phyloP scores from a whole-genome alignment of 2,329 filamentous ascomycete genomes.

The Ceratocystis ficicola region DNA sequence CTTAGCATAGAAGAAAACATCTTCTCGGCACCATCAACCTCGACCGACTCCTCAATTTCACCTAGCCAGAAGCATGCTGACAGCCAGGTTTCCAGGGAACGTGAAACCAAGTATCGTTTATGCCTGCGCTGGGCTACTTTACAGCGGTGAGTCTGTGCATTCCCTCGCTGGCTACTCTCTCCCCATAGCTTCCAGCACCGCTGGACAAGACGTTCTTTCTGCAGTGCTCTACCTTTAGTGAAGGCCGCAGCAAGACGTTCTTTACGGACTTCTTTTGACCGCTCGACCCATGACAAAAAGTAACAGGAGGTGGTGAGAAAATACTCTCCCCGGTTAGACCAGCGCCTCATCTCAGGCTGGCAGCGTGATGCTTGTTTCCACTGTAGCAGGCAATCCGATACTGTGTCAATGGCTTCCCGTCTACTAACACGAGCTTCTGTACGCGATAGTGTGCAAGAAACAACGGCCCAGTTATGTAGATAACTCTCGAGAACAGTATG shows the following conservation, averaged over 20 bases:
- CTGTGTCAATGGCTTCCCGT: constrained; percentile 9
- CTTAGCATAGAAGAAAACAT: constrained; percentile 11
- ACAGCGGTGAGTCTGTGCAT: constrained; percentile 11
- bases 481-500: background rate
- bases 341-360: constrained; percentile 21
- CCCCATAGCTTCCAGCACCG: constrained; percentile 23
- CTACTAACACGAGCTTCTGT: constrained; percentile 10
- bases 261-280: constrained; percentile 24
- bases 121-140: constrained; percentile 12
- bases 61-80: background rate
- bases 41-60: constrained; percentile 13
- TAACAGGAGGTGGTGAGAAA: constrained; percentile 27
- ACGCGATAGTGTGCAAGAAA: constrained; percentile 9
- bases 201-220: constrained; percentile 21
- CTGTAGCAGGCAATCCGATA: constrained; percentile 9
- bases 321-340: constrained; percentile 22
- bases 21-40: constrained; percentile 3
- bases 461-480: constrained; percentile 10
- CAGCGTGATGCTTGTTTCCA: constrained; percentile 16
- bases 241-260: constrained; percentile 22
- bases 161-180: background rate
- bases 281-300: constrained; percentile 28
- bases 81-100: constrained; percentile 9
- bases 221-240: constrained; percentile 18
- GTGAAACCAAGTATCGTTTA: constrained; percentile 11